A percentile compares a stretch with the other conserved stretches of the same genome.
These are phyloP conservation scores for Inonotus hispidus DNA, from an alignment of 1,284 basidiomycete genomes.

Conservation along the genomic window DNA sequence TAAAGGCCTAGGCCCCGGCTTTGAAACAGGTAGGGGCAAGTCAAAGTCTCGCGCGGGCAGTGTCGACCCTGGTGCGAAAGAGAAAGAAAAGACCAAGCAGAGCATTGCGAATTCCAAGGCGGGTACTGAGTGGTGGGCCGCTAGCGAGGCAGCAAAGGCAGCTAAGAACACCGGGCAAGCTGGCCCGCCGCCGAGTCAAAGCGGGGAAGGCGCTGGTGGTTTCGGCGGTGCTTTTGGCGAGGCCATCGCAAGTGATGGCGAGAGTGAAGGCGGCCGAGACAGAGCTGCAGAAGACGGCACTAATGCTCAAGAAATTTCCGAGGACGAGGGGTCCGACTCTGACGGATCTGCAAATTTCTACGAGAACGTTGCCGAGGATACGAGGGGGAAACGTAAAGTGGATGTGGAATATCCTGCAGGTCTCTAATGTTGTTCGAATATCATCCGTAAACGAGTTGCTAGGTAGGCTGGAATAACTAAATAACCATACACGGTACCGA, in stretches of 20 bases:
- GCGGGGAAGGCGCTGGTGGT: conserved; percentile 11
- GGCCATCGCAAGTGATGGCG: conserved; percentile 11
- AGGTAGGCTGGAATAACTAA: not conserved
- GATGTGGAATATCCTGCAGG: conserved; percentile 2
- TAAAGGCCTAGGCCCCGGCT: conserved; percentile 4
- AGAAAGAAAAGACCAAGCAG: conserved; percentile 6
- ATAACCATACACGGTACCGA: not conserved
- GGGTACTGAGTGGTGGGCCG: conserved; percentile 1
- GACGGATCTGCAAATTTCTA: conserved; percentile 74
- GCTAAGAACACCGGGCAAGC: not conserved
- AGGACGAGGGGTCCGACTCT: conserved; percentile 35
- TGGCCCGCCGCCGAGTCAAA: not conserved
- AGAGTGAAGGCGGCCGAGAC: conserved; percentile 5
- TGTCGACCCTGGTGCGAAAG: not conserved
- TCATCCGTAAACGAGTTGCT: not conserved
- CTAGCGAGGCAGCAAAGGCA: not conserved
- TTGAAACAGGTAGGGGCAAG: not conserved
- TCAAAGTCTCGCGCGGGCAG: conserved; percentile 8
- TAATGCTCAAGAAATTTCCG: conserved; percentile 21
- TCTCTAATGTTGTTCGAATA: not conserved
- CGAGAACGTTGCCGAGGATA: conserved; percentile 83
- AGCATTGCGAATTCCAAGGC: not conserved
- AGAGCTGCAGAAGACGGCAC: not conserved
- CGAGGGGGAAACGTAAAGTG: conserved; percentile 57
- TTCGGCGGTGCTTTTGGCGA: conserved; percentile 8